phyloP scores from a whole-genome alignment of 495 filamentous ascomycete species.

The Physcia stellaris region DNA sequence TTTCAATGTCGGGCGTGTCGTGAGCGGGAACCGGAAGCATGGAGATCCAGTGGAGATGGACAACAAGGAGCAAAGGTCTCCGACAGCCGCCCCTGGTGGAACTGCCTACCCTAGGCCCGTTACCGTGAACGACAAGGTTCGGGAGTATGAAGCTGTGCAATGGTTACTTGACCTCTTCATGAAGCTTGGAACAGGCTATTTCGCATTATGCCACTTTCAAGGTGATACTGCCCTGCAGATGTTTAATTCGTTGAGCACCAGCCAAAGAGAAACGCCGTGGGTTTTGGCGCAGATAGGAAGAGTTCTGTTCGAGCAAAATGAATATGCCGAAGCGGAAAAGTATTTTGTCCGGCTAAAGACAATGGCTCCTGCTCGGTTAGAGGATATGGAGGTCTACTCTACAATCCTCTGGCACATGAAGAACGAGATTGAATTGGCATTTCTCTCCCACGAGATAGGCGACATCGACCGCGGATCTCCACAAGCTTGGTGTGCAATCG shows the following conservation, averaged over 20 bases:
- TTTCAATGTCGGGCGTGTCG: slow-evolving; percentile 63
- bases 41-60: slow-evolving; percentile 57
- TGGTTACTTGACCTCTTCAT: slow-evolving; percentile 73
- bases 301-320: slow-evolving; percentile 75
- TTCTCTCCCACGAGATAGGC: slow-evolving; percentile 77
- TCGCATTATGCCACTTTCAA: slow-evolving; percentile 60
- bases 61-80: slow-evolving; percentile 35
- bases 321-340: slow-evolving; percentile 75
- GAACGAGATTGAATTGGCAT: slow-evolving; percentile 79
- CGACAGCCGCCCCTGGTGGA: slow-evolving; percentile 18
- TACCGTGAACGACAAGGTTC: slow-evolving; percentile 32
- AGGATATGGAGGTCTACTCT: slow-evolving; percentile 96
- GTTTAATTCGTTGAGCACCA: slow-evolving; percentile 51
- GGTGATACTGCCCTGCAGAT: slow-evolving; percentile 60
- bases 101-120: slow-evolving; percentile 14
- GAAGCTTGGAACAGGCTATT: slow-evolving; percentile 70
- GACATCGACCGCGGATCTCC: slow-evolving; percentile 78
- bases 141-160: slow-evolving; percentile 60
- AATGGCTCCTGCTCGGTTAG: slow-evolving; percentile 61
- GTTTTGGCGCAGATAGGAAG: slow-evolving; percentile 80
- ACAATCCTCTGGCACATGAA: slow-evolving; percentile 96
- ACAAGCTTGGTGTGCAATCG: slow-evolving; percentile 88
- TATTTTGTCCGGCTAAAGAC: slow-evolving; percentile 63
- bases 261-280: slow-evolving; percentile 90
- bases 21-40: slow-evolving; percentile 70